Conservation (phyloP, 2,329 filamentous ascomycete species). For the Colletotrichum horii region DNA sequence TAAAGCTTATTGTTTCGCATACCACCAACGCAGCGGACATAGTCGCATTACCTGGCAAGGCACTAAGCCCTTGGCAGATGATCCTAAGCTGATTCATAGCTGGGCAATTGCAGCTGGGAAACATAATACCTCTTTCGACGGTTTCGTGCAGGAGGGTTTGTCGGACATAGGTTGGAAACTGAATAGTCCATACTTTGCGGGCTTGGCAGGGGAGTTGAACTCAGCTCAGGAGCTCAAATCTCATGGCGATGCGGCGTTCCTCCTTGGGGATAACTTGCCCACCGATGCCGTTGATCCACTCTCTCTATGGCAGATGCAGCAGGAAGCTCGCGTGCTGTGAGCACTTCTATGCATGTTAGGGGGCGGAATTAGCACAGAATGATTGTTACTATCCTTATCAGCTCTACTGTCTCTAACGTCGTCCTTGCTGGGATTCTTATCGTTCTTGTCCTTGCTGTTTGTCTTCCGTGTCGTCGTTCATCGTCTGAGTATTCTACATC, state of each 20-base stretch:
- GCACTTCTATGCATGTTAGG: background rate
- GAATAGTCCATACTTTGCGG: background rate
- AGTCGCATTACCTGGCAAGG: background rate
- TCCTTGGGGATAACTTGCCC: background rate
- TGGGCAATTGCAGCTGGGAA: background rate
- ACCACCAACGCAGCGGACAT: background rate
- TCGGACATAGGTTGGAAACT: background rate
- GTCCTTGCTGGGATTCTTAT: background rate
- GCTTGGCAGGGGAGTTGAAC: rapidly evolving
- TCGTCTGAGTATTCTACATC: background rate
- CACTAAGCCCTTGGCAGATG: background rate
- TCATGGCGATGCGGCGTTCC: background rate
- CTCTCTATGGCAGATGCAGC: background rate
- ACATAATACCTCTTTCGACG: background rate
- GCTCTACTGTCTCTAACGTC: background rate
- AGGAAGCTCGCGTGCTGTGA: background rate
- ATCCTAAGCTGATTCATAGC: background rate
- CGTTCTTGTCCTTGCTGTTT: background rate
- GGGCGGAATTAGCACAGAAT: background rate
- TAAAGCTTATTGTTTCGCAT: background rate
- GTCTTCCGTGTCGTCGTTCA: background rate
- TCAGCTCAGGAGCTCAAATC: background rate
- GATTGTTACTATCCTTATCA: background rate
- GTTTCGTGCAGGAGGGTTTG: background rate
- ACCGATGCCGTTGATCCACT: rapidly evolving